phyloP scores from a whole-genome alignment of 73 alveolate species.

The Tetrahymena elliotti region DNA sequence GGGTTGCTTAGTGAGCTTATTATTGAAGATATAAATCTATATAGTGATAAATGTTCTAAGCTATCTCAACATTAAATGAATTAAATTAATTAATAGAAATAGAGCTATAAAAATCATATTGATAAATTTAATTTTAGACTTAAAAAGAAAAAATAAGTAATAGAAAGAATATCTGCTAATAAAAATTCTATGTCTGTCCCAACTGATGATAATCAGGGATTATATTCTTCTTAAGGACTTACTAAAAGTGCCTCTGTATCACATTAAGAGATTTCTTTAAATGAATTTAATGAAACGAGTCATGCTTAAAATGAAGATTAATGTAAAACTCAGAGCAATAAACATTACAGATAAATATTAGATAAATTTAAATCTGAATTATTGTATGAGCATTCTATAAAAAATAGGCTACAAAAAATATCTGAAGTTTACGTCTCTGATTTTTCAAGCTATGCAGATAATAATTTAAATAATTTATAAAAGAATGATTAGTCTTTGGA shows the following conservation, averaged over 20 bases:
- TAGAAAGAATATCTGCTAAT: neutral
- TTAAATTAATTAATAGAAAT: neutral
- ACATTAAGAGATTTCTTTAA: neutral
- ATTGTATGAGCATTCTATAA: neutral
- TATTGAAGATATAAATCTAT: neutral
- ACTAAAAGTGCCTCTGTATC: neutral
- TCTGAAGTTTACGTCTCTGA: neutral
- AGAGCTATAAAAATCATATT: neutral
- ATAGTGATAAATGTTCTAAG: neutral
- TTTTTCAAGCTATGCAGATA: neutral
- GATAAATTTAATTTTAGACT: neutral
- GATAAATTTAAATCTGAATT: neutral
- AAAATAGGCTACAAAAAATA: neutral
- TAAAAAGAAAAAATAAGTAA: neutral
- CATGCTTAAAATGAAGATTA: neutral
- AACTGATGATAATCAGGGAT: neutral
- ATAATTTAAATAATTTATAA: neutral
- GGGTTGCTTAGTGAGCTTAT: neutral
- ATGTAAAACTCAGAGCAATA: neutral
- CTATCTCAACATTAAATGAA: neutral
- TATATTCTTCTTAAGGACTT: neutral
- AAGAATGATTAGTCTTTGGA: neutral
- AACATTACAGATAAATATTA: neutral
- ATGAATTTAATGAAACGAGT: neutral
- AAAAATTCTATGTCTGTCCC: neutral